These are phyloP conservation scores for Aureobasidium vineae DNA, from an alignment of 2,329 filamentous ascomycete species.

Conservation along the genomic window DNA sequence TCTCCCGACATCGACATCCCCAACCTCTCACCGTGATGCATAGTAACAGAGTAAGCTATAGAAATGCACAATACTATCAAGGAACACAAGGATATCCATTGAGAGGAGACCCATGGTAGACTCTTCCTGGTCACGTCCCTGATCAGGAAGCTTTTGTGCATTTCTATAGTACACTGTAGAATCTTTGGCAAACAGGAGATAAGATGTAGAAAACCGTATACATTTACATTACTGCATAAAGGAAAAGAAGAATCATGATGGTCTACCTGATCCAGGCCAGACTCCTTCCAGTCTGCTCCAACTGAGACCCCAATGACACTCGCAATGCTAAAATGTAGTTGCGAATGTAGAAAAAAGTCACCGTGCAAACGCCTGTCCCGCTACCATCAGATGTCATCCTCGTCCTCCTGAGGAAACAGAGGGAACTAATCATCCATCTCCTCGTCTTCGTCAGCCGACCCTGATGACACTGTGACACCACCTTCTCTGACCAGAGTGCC, in stretches of 20 bases:
- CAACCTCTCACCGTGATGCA: too few species aligned
- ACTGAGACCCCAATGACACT: background rate
- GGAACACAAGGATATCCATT: too few species aligned
- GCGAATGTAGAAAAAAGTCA: background rate
- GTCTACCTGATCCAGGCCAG: background rate
- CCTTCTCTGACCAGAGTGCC: conserved; percentile 30
- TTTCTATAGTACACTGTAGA: too few species aligned
- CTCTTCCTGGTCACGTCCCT: too few species aligned
- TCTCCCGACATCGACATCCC: background rate
- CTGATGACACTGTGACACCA: conserved; percentile 27
- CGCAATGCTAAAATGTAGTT: background rate
- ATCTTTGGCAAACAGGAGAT: background rate
- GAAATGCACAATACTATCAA: too few species aligned
- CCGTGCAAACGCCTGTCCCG: conserved; percentile 1
- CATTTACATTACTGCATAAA: conserved; percentile 23
- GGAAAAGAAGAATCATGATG: conserved; percentile 2
- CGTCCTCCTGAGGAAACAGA: background rate
- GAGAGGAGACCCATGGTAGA: too few species aligned
- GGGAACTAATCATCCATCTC: conserved; percentile 29
- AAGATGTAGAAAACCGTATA: background rate
- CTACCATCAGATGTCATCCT: background rate
- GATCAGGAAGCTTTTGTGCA: too few species aligned
- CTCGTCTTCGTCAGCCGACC: conserved; percentile 27
- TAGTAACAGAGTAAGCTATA: too few species aligned
- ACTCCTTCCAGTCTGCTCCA: background rate